Conservation (phyloP, 2,329 filamentous ascomycete species). For the Neonectria ditissima region DNA sequence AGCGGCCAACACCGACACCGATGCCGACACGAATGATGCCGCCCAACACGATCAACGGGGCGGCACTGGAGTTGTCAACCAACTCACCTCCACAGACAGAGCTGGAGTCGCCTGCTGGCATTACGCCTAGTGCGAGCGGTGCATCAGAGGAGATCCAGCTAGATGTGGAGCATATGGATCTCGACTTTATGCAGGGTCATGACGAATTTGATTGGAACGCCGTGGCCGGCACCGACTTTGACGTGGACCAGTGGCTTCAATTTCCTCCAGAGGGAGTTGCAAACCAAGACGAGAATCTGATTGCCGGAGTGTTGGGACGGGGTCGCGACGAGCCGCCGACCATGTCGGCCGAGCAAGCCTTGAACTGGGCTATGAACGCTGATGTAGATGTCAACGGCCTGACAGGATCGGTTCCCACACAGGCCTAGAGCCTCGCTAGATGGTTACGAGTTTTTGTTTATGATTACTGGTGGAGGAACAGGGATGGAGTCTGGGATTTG, state of each 20-base stretch:
- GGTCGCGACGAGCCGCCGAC: slow-evolving; percentile 42
- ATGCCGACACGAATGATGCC: slow-evolving; percentile 47
- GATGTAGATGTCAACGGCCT: slow-evolving; percentile 39
- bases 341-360: slow-evolving; percentile 45
- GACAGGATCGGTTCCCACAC: slow-evolving; percentile 35
- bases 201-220: slow-evolving; percentile 68
- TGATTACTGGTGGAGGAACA: slow-evolving; percentile 9
- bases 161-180: slow-evolving; percentile 55
- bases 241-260: slow-evolving; percentile 70
- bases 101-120: slow-evolving; percentile 52
- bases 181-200: slow-evolving; percentile 60
- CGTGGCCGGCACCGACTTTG: slow-evolving; percentile 64
- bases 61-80: slow-evolving; percentile 50
- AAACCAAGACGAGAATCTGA: slow-evolving; percentile 52
- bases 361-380: slow-evolving; percentile 46
- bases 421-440: slow-evolving; percentile 27
- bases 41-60: slow-evolving; percentile 53
- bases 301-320: slow-evolving; percentile 49
- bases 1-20: slow-evolving; percentile 29
- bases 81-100: slow-evolving; percentile 61
- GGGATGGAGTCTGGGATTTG: slow-evolving; percentile 28
- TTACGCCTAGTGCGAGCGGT: slow-evolving; percentile 61
- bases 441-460: slow-evolving; percentile 12
- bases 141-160: slow-evolving; percentile 55
- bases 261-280: slow-evolving; percentile 64